phyloP scores from a whole-genome alignment of 805 yeast genomes.

The Ogataea haglerorum region DNA sequence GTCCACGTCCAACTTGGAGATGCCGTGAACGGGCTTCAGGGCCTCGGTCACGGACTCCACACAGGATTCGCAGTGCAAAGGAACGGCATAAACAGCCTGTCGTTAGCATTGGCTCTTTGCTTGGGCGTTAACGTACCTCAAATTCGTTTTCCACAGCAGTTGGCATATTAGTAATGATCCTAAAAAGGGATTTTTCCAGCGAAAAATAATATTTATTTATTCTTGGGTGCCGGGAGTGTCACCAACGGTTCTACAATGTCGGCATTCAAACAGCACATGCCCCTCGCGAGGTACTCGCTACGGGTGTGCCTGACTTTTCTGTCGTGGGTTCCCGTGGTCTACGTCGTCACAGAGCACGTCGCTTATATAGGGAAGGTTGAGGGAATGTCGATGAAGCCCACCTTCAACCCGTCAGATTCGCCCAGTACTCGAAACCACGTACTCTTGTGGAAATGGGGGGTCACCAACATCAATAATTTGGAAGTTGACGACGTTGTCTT shows the following conservation, averaged over 20 bases:
- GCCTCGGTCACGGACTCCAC: conserved; percentile 56
- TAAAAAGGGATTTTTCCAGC: neutral
- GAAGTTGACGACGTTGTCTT: conserved; percentile 69
- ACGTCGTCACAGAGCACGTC: conserved; percentile 65
- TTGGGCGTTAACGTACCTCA: conserved; percentile 18
- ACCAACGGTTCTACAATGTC: conserved; percentile 1
- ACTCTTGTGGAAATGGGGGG: conserved; percentile 61
- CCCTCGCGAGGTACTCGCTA: conserved; percentile 24
- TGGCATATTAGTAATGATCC: conserved; percentile 15
- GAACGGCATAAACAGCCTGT: conserved; percentile 79
- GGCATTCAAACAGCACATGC: conserved; percentile 5
- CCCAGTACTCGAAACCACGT: conserved; percentile 55
- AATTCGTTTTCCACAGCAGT: conserved; percentile 16
- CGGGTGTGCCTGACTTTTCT: conserved; percentile 37
- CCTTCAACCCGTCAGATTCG: conserved; percentile 66
- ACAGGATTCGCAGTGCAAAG: conserved; percentile 75
- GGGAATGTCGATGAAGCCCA: conserved; percentile 87
- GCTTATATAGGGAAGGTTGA: conserved; percentile 69
- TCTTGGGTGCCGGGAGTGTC: conserved; percentile 4
- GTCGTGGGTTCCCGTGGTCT: conserved; percentile 79
- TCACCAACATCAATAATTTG: conserved; percentile 44
- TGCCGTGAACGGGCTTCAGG: conserved; percentile 47
- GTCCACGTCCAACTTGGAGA: conserved; percentile 53
- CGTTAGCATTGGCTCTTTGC: neutral
- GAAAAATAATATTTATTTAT: neutral